A percentile compares a stretch with the other conserved stretches of the same genome.
phyloP scores from a whole-genome alignment of 2,329 filamentous ascomycete species.

The Ophiostoma populinum region DNA sequence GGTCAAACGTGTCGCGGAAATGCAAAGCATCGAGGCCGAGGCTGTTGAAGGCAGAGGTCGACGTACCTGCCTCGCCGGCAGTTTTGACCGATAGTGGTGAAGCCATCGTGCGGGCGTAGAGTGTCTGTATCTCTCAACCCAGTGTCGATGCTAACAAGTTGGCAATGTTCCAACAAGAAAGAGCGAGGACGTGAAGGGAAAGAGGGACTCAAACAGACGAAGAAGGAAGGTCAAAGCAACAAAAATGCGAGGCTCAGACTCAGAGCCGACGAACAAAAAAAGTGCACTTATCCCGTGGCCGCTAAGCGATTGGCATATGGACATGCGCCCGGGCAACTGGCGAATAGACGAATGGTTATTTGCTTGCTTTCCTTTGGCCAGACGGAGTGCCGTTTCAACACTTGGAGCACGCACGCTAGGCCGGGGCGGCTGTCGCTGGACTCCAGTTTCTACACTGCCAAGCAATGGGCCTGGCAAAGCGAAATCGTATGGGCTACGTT shows the following conservation, averaged over 20 bases:
- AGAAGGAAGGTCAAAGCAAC: conserved; percentile 1
- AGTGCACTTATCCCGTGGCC: conserved; percentile 4
- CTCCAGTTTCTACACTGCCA: background rate
- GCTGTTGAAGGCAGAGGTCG: background rate
- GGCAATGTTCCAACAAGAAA: background rate
- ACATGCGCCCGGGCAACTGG: conserved; percentile 6
- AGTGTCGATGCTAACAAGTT: conserved; percentile 2
- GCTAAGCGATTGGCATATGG: conserved; percentile 5
- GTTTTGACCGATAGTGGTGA: conserved; percentile 10
- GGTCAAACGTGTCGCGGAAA: no score
- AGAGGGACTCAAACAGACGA: background rate
- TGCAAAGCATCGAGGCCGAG: background rate
- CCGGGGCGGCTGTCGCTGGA: conserved; percentile 8
- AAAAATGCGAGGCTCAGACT: background rate
- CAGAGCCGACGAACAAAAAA: conserved; percentile 1
- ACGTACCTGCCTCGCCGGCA: conserved; percentile 14
- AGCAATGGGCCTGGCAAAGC: background rate
- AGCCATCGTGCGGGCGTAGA: conserved; percentile 10
- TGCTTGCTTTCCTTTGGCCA: conserved; percentile 7
- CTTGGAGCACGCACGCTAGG: conserved; percentile 3
- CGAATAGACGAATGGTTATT: conserved; percentile 5
- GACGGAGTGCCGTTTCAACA: conserved; percentile 1
- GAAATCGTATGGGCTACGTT: no score
- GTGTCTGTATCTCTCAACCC: conserved; percentile 7
- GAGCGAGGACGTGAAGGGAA: background rate